Percentiles rank a stretch among this genome's conserved stretches.
Conservation (phyloP, 2,329 filamentous ascomycete species). For the Pseudohalonectria lignicola region DNA sequence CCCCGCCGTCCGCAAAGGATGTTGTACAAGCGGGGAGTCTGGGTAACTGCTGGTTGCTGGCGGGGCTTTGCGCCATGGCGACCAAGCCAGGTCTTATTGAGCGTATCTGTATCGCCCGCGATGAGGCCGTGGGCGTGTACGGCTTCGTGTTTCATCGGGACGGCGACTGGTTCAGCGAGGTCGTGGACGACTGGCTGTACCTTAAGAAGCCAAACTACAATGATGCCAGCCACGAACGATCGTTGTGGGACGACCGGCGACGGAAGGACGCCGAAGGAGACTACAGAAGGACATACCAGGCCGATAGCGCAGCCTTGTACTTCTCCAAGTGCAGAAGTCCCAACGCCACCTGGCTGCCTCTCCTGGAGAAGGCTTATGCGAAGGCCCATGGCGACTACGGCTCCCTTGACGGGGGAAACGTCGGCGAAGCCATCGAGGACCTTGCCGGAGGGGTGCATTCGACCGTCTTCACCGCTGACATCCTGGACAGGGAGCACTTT, state of each 20-base stretch:
- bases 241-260: slow-evolving; percentile 31
- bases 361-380: slow-evolving; percentile 64
- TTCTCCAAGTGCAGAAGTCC: slow-evolving; percentile 58
- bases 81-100: slow-evolving; percentile 65
- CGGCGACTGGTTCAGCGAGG: slow-evolving; percentile 57
- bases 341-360: slow-evolving; percentile 63
- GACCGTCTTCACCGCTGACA: slow-evolving; percentile 57
- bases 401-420: slow-evolving; percentile 58
- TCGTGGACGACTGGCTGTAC: slow-evolving; percentile 47
- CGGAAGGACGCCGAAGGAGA: slow-evolving; percentile 42
- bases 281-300: slow-evolving; percentile 54
- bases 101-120: slow-evolving; percentile 59
- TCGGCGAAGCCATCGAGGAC: slow-evolving; percentile 34
- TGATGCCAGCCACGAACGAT: slow-evolving; percentile 38
- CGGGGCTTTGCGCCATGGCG: slow-evolving; percentile 65
- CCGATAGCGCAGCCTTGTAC: slow-evolving; percentile 56
- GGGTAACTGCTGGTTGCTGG: slow-evolving; percentile 82
- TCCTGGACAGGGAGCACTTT: slow-evolving; percentile 69
- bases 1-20: slow-evolving; percentile 66
- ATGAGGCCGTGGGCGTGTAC: slow-evolving; percentile 68
- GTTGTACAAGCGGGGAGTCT: slow-evolving; percentile 61
- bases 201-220: slow-evolving; percentile 51
- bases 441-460: slow-evolving; percentile 60
- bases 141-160: slow-evolving; percentile 79
- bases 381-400: slow-evolving; percentile 67